phyloP scores from a whole-genome alignment of 345 rosid genomes.

The Angophora floribunda region DNA sequence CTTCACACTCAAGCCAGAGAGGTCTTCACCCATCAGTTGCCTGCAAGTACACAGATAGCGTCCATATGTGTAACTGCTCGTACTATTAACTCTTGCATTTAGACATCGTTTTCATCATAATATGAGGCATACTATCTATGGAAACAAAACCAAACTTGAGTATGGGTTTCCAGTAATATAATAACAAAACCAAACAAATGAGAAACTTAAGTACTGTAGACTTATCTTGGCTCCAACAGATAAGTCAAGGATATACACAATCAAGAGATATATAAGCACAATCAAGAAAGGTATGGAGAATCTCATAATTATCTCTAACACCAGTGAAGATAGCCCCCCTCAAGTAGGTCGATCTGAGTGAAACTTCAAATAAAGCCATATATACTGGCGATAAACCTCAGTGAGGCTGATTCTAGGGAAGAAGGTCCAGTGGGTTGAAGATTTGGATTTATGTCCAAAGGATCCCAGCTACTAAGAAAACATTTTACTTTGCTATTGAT shows the following conservation, averaged over 20 bases:
- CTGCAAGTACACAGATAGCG: not conserved
- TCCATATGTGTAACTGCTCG: not conserved
- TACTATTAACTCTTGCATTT: not conserved
- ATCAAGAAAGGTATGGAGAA: not conserved
- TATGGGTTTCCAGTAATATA: not conserved
- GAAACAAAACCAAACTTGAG: not conserved
- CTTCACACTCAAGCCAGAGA: not conserved
- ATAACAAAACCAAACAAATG: not conserved
- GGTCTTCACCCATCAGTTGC: slow-evolving; percentile 2
- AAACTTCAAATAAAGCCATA: not conserved
- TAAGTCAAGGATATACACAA: not conserved
- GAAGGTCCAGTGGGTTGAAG: not conserved
- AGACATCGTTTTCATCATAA: not conserved
- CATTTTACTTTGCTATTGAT: not conserved
- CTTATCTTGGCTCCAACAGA: not conserved
- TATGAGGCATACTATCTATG: not conserved
- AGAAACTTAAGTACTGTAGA: not conserved
- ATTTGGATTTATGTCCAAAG: not conserved
- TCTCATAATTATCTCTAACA: not conserved
- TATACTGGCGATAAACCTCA: not conserved
- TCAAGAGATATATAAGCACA: not conserved
- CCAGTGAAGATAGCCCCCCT: not conserved
- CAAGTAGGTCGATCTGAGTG: not conserved
- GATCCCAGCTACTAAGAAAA: not conserved
- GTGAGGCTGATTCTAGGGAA: not conserved